A percentile compares a stretch with the other conserved stretches of the same genome.
Conservation (phyloP, 768 basidiomycete species). For the Mrakia frigida region DNA sequence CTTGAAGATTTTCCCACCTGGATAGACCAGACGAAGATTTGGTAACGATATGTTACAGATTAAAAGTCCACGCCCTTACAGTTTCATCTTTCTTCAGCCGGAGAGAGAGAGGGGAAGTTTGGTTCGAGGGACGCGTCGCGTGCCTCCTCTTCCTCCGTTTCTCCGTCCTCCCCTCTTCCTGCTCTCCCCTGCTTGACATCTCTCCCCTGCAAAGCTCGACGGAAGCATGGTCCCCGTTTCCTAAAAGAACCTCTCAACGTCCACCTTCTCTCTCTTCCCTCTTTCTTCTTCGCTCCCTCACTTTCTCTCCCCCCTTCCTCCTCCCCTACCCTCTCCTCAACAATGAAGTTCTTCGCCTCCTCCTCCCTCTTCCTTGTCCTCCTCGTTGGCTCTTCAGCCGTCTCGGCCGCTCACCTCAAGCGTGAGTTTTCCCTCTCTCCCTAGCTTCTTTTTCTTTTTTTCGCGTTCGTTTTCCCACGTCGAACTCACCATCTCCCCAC, state of each 20-base stretch:
- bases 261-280: not conserved
- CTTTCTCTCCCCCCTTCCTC: not conserved
- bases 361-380: not conserved
- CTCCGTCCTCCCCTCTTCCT: not conserved
- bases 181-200: not conserved
- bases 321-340: not conserved
- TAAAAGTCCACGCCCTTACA: no score
- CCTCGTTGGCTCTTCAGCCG: not conserved
- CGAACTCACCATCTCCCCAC: no score
- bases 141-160: no score
- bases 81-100: no score
- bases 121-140: no score
- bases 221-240: not conserved
- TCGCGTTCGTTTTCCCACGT: no score
- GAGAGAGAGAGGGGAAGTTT: no score
- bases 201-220: not conserved
- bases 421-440: not conserved
- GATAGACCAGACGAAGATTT: no score
- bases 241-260: not conserved
- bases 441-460: not conserved
- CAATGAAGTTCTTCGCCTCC: not conserved
- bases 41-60: no score
- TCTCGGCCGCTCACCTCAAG: not conserved
- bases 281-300: no score
- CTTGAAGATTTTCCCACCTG: no score